A percentile compares a stretch with the other conserved stretches of the same genome.
Conservation (phyloP, 2,329 filamentous ascomycete species). For the Colletotrichum costaricense region DNA sequence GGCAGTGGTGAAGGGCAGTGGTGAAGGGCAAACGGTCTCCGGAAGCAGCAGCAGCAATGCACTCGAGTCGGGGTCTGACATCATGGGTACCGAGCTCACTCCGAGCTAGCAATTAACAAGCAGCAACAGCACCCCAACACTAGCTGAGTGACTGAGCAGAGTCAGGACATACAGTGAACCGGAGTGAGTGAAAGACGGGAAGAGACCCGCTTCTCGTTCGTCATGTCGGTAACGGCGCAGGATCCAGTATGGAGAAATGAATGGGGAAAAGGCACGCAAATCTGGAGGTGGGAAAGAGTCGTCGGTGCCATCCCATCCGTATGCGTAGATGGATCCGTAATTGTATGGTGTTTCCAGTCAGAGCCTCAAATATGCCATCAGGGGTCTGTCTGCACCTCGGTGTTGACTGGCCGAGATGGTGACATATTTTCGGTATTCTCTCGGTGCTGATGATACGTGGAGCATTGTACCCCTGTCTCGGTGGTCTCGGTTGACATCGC, state of each 20-base stretch:
- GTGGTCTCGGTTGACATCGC: slow-evolving; percentile 14
- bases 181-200: background rate
- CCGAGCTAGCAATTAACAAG: slow-evolving; percentile 7
- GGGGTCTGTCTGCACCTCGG: slow-evolving; percentile 20
- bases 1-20: background rate
- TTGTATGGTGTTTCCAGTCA: slow-evolving; percentile 25
- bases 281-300: slow-evolving; percentile 1
- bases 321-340: too few species aligned
- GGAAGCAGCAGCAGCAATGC: background rate
- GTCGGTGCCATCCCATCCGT: slow-evolving; percentile 30
- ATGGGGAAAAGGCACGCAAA: slow-evolving; percentile 25
- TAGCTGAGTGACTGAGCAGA: background rate
- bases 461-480: slow-evolving; percentile 3
- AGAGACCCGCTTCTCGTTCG: slow-evolving; percentile 16
- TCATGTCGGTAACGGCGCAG: slow-evolving; percentile 13
- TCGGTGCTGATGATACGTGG: slow-evolving; percentile 10
- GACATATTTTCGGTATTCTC: background rate
- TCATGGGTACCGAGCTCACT: slow-evolving; percentile 31
- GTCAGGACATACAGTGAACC: background rate
- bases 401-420: background rate
- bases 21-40: background rate
- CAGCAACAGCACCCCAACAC: background rate
- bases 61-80: slow-evolving; percentile 26
- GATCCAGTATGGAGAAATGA: slow-evolving; percentile 27
- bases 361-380: slow-evolving; percentile 30